phyloP scores from a whole-genome alignment of 2,329 filamentous ascomycete genomes.

The Elsinoe batatas region DNA sequence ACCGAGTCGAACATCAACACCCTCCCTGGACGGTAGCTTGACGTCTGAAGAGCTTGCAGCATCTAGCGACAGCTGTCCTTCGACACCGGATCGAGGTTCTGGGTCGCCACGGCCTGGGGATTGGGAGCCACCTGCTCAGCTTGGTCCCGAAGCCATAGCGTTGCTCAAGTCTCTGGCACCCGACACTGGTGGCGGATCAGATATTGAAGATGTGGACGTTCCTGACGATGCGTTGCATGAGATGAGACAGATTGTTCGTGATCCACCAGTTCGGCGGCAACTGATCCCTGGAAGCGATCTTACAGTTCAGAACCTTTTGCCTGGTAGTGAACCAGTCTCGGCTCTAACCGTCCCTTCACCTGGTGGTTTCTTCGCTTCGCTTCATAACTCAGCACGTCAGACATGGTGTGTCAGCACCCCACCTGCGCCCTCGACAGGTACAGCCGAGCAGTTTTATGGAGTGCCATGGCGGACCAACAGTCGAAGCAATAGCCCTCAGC shows the following conservation, averaged over 20 bases:
- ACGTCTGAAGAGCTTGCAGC: constrained; percentile 78
- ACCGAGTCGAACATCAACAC: constrained; percentile 68
- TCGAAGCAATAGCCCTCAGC: constrained; percentile 19
- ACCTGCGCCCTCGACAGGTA: constrained; percentile 67
- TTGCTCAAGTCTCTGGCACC: constrained; percentile 66
- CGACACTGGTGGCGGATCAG: constrained; percentile 27
- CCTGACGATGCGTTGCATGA: constrained; percentile 41
- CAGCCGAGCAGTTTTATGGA: constrained; percentile 86
- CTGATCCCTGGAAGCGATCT: constrained; percentile 18
- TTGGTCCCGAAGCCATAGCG: constrained; percentile 71
- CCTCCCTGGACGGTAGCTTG: constrained; percentile 81
- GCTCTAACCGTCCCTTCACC: constrained; percentile 84
- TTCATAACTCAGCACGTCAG: constrained; percentile 63
- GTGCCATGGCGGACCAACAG: constrained; percentile 53
- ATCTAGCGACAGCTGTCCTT: constrained; percentile 59
- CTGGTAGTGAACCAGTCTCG: constrained; percentile 56
- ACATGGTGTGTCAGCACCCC: constrained; percentile 62
- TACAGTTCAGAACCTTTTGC: background rate
- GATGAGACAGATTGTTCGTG: constrained; percentile 51
- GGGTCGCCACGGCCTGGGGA: constrained; percentile 46
- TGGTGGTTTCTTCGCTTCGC: constrained; percentile 79
- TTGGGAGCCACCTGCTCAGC: constrained; percentile 50
- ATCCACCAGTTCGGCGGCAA: constrained; percentile 12
- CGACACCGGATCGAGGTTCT: constrained; percentile 61
- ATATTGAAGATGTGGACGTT: constrained; percentile 32